Evolutionary conservation across 371 early-diverging fungal genomes (phyloP).

Genomic region (Conidiobolus incongruus): DNA sequence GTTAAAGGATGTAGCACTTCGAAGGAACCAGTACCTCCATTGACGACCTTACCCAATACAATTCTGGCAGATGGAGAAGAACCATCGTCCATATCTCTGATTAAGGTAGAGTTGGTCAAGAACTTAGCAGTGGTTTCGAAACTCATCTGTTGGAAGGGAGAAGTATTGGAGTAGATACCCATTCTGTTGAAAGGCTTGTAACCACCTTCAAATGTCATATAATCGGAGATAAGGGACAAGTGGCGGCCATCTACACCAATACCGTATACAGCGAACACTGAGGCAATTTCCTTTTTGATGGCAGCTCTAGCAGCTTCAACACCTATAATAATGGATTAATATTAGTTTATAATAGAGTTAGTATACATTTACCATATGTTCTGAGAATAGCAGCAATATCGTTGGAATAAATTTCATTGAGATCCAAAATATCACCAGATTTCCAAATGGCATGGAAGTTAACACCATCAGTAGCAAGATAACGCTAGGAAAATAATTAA

Average conservation of each 20-base stretch:
- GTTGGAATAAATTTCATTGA: constrained; percentile 81
- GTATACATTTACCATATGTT: constrained; percentile 26
- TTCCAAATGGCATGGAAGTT: constrained; percentile 86
- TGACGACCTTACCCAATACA: constrained; percentile 83
- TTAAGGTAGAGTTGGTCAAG: constrained; percentile 72
- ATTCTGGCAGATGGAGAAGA: constrained; percentile 79
- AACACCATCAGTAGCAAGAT: constrained; percentile 71
- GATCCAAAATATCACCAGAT: constrained; percentile 45
- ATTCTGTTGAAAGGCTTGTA: constrained; percentile 94
- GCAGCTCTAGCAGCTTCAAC: constrained; percentile 96
- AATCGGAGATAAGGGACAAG: constrained; percentile 94
- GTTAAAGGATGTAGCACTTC: constrained; percentile 43
- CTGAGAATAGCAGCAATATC: constrained; percentile 84
- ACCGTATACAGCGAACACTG: constrained; percentile 95
- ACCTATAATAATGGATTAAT: constrained; percentile 20
- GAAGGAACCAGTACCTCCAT: constrained; percentile 89
- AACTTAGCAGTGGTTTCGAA: constrained; percentile 91
- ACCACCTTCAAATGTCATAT: constrained; percentile 98
- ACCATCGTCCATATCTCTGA: constrained; percentile 74
- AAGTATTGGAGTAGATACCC: constrained; percentile 74
- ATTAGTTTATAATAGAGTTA: too few relatives aligned
- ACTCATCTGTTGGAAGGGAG: constrained; percentile 93
- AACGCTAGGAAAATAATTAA: not conserved
- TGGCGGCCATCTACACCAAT: constrained; percentile 94
- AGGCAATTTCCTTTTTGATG: constrained; percentile 86